Conservation (phyloP, 495 filamentous ascomycete genomes). For the Annulohypoxylon nitens region DNA sequence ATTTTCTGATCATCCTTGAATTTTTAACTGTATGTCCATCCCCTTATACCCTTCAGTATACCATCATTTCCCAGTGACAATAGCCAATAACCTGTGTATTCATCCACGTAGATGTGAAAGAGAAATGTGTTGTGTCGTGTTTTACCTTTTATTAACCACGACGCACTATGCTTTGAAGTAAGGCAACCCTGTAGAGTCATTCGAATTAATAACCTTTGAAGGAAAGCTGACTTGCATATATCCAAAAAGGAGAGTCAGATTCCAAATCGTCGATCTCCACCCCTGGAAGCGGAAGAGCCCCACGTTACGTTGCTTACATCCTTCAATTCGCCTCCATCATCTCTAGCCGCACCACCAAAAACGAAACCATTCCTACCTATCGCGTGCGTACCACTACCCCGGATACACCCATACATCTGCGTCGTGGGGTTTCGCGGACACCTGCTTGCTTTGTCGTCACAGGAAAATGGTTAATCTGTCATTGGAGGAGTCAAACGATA, state of each 20-base stretch:
- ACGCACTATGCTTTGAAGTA: background rate
- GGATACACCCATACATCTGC: constrained; percentile 11
- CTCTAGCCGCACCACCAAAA: constrained; percentile 29
- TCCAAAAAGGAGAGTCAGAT: constrained; percentile 38
- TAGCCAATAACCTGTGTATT: background rate
- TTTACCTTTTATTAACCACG: background rate
- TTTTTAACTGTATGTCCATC: background rate
- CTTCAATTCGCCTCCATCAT: background rate
- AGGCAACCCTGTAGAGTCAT: background rate
- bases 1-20: background rate
- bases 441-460: constrained; percentile 8
- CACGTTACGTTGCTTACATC: constrained; percentile 34
- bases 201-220: background rate
- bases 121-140: background rate
- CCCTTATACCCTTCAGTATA: constrained; percentile 1
- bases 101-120: background rate
- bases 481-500: constrained; percentile 30
- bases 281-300: constrained; percentile 17
- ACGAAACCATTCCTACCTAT: constrained; percentile 26
- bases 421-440: constrained; percentile 11
- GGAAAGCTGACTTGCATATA: background rate
- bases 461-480: constrained; percentile 23
- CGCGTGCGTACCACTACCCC: constrained; percentile 25
- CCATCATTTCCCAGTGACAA: background rate
- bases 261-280: constrained; percentile 40